Evolutionary conservation across 805 yeast genomes (phyloP), one percentile per base, ranked within the genome.

Genomic region (Yarrowia bubula): DNA sequence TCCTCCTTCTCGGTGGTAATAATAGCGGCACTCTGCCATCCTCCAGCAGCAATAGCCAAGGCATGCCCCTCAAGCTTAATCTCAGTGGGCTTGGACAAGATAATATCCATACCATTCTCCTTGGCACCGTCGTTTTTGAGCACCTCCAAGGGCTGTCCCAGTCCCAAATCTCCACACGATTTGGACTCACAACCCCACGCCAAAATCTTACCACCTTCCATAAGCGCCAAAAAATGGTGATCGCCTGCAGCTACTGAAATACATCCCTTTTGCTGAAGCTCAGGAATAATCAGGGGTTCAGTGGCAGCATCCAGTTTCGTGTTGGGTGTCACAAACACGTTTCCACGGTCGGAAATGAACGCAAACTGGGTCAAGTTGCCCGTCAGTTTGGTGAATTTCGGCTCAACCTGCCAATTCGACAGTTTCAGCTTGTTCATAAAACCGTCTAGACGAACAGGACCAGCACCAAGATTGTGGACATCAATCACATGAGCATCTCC

Each of bases 1-100:
- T 35, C 38, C 38, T 35, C 42, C 42, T 38, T 14, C 9, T 58
- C 64, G n/a, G 64, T 58, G 28, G 64, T 58, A 33, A 58, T 58
- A 17, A 89, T 76, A 0, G 91, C 92, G 48, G 86, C 85, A 6
- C 90, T 83, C 66, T 89, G 95, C 93, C 93, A 89, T 1, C 95
- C 96, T 14, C 86, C 86, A 7, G 92, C 90, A 1, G 89, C 82
- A 38, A 88, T 81, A 0, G 86, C 85, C 18, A 87, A 73, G 71
- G 87, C 78, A 37, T 75, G 73, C 1, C 75, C 73, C 10, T 68
- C 67, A 1, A 78, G 65, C 1, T 74, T 68, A 6, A 83, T 75
- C 51, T 71, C 71, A 0, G 77, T 74, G 2, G 90, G 90, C 32
- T 72, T 76, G 1, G 69, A 68, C 11, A 71, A 37, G 1, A 80